Evolutionary conservation across 2,329 filamentous ascomycete genomes (phyloP), one percentile per base, ranked within the genome.

Genomic region (Sarocladium strictum): DNA sequence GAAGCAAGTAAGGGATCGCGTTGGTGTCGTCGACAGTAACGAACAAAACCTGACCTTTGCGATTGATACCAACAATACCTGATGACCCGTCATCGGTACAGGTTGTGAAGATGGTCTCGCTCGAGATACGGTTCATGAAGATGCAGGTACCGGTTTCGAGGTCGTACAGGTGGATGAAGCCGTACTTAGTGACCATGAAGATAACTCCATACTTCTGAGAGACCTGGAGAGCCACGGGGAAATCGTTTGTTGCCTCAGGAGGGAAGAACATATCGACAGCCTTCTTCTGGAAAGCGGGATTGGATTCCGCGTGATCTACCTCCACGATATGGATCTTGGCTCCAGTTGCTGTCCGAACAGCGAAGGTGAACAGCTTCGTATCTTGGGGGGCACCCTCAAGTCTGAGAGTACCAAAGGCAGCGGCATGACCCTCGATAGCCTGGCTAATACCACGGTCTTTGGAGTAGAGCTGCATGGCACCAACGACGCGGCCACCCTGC

Each of bases 91-190:
- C 81, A 69, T 99, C 94, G 33, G 86, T 76, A 47, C 90, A 87
- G 19, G 92, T 97, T 24, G 93, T 95, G 76, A 99, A 99, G 69
- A 99, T 97, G 24, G 94, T 99, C 69, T 99, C 94, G 77, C 91
- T 96, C 32, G 94, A 99, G 66, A 99, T 99, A 64, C 95, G 88
- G 80, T 99, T 99, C 91, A 99, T 95, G 82, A 97, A 99, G 68
- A 99, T 94, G 69, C 90, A 95, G 12, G 88, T 89, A 56, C 90
- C 95, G 7, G 89, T 94, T 77, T 99, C 95, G 55, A 99, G 84
- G 67, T 99, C 95, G 74, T 99, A 97, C 23, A 99, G 83, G 73
- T 99, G 94, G 64, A 99, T 97, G 75, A 97, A 99, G 53, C 94
- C 94, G 66, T 97, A 99, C 72, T 99, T 99, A 55, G 94, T 99